Evolutionary conservation across 805 yeast genomes (phyloP), one percentile per base, ranked within the genome.

Genomic region (Wickerhamomyces tratensis): DNA sequence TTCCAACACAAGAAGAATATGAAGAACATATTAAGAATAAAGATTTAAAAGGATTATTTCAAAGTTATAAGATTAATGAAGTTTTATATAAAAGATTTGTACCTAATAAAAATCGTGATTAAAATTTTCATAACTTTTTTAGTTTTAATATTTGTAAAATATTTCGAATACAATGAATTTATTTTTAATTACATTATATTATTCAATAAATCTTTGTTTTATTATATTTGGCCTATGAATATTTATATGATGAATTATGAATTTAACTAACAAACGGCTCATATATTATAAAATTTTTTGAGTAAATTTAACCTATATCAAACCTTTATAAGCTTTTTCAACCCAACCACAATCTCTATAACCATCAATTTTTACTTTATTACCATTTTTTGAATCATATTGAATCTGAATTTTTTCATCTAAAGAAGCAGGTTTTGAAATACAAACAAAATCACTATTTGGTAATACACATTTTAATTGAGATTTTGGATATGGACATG

Each of bases 271-370:
- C n/a, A n/a, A n/a, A n/a, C n/a, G n/a, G n/a, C n/a, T n/a, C n/a
- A n/a, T n/a, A n/a, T n/a, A n/a, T n/a, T n/a, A n/a, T n/a, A n/a
- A n/a, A n/a, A n/a, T n/a, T n/a, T n/a, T n/a, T n/a, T n/a, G n/a
- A n/a, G n/a, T n/a, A n/a, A n/a, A n/a, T n/a, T n/a, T 20, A 20
- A 20, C 4, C 20, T 54, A 76, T 5, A 71, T 62, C 42, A 64
- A 48, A 5, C 87, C 91, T 15, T 71, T 69, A 67, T 75, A 84
- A 0, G 87, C 91, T 42, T 86, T 68, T 27, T 62, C 59, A 2
- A 86, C 96, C 86, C 91, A 89, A 8, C 84, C 83, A 61, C 98
- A 91, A 54, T 84, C 96, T 58, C 93, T 68, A 46, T 68, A 66
- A 51, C 74, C 86, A 53, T 61, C 66, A 38, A 61, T 59, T 20